These are phyloP conservation scores for Eleusine coracana DNA, from an alignment of 176 grass and related monocot genomes.

Conservation along the genomic window DNA sequence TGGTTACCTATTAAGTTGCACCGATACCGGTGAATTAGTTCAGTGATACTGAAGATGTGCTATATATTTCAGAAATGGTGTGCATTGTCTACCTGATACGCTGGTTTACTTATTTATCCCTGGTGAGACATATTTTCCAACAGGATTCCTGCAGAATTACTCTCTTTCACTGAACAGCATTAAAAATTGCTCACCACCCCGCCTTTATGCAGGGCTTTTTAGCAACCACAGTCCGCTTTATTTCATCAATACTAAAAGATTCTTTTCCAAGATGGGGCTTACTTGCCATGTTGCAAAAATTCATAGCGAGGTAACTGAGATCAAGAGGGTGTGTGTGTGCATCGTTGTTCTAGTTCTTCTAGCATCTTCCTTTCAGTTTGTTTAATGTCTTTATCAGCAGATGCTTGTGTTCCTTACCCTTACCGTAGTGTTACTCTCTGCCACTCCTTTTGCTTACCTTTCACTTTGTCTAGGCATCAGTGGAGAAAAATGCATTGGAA, in stretches of 20 bases:
- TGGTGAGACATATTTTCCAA: slow-evolving; percentile 59
- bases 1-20: neutral
- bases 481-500: slow-evolving; percentile 79
- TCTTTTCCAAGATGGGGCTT: slow-evolving; percentile 92
- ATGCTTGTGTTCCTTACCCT: neutral
- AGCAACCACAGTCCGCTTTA: slow-evolving; percentile 96
- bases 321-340: neutral
- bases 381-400: neutral
- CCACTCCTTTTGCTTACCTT: neutral
- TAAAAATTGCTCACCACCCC: neutral
- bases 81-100: slow-evolving; percentile 66
- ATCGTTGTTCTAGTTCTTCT: neutral
- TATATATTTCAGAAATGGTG: slow-evolving; percentile 79
- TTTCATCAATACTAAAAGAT: slow-evolving; percentile 78
- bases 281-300: slow-evolving; percentile 92
- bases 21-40: slow-evolving; percentile 11
- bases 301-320: slow-evolving; percentile 74
- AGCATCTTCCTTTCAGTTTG: neutral
- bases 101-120: slow-evolving; percentile 96
- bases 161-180: no score
- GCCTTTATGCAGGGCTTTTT: slow-evolving; percentile 73
- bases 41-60: slow-evolving; percentile 18
- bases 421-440: neutral
- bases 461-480: slow-evolving; percentile 64
- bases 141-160: neutral